These are phyloP conservation scores for Jaapia argillacea DNA, from an alignment of 768 basidiomycete species.

Conservation along the genomic window DNA sequence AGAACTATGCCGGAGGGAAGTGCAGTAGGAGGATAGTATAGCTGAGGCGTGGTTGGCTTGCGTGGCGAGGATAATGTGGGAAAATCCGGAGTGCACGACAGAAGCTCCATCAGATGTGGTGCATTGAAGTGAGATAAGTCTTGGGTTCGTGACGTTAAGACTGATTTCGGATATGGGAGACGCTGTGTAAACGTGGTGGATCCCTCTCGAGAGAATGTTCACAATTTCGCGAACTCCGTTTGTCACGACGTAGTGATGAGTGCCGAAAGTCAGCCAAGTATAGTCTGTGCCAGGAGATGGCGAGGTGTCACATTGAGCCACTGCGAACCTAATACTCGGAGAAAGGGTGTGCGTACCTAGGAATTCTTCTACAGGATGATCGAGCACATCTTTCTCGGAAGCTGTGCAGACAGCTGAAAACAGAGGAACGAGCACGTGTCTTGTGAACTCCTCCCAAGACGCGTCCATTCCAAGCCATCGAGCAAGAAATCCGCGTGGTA, in stretches of 20 bases:
- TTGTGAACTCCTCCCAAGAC: conserved; percentile 42
- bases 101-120: conserved; percentile 16
- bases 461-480: conserved; percentile 35
- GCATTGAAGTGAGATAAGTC: conserved; percentile 29
- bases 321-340: background rate
- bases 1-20: conserved; percentile 21
- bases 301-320: background rate
- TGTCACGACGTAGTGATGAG: conserved; percentile 56
- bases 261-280: conserved; percentile 56
- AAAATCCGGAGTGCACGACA: conserved; percentile 36
- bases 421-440: conserved; percentile 46
- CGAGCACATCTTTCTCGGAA: conserved; percentile 38
- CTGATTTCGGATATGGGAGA: conserved; percentile 38
- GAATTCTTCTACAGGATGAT: conserved; percentile 54
- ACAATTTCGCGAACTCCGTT: conserved; percentile 55
- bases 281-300: conserved; percentile 37
- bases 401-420: conserved; percentile 72
- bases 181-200: conserved; percentile 44
- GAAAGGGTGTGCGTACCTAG: conserved; percentile 38
- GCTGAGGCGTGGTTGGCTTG: conserved; percentile 57
- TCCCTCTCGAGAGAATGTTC: conserved; percentile 29
- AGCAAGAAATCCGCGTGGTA: conserved; percentile 31
- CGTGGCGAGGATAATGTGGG: conserved; percentile 63
- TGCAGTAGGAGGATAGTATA: conserved; percentile 37
- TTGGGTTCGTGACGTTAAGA: conserved; percentile 23